Evolutionary conservation across 179 eudicot species (phyloP), one percentile per base, ranked within the genome.

Genomic region (Beta macrorhiza): DNA sequence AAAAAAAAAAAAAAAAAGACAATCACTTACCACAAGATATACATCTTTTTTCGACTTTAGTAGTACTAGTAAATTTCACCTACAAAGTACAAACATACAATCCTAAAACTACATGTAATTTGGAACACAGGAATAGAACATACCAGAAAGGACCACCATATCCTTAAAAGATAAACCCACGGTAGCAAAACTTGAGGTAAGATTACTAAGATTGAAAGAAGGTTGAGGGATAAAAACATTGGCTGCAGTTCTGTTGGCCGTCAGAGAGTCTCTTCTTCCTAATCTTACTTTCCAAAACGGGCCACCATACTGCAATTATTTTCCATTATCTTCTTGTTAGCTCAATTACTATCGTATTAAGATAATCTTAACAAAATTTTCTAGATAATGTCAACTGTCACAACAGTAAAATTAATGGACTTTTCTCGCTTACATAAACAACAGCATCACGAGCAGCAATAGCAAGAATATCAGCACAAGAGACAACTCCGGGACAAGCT

Each of bases 401-500:
- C 32, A 29, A 29, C 32, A 29, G 32, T 29, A 29, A 0, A 29
- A 29, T 29, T 29, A 0, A 29, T 0, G 1, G 32, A 29, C 1
- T 2, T 37, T 1, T 37, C 1, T 1, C 1, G 42, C 88, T 83
- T 77, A 89, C 91, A 63, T 82, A 72, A 79, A 76, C 82, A 6
- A 82, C 79, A 0, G 89, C 85, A 57, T 89, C 89, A 13, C 88
- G 89, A 73, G 91, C 85, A 0, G 82, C 85, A 56, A 87, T 78
- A 4, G 91, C 89, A 57, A 89, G 84, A 53, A 89, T 78, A 78
- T 89, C 89, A 19, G 91, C 91, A 76, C 91, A 89, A 7, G 91
- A 89, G 4, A 89, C 91, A 1, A 87, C 78, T 42, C 85, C 88
- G 1, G 86, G 85, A 52, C 91, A 89, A 45, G 88, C 88, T 22